These are phyloP conservation scores for Tuber melanosporum DNA, from an alignment of 495 filamentous ascomycete genomes.

Conservation along the genomic window DNA sequence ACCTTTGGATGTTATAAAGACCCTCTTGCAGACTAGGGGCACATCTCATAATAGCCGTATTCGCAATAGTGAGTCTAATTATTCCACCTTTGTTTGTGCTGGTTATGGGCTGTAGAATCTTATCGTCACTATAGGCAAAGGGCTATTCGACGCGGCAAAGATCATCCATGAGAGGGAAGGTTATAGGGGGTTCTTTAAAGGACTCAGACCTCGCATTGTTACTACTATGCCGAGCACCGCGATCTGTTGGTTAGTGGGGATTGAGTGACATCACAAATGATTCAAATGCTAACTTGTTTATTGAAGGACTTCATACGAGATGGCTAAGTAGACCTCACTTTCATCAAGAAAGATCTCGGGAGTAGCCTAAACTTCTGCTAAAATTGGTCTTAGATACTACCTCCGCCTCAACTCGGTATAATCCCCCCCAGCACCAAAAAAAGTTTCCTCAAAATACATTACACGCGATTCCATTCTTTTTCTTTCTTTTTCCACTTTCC, in stretches of 20 bases:
- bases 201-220: constrained; percentile 81
- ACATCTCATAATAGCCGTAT: constrained; percentile 73
- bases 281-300: constrained; percentile 30
- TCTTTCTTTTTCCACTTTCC: not conserved
- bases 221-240: constrained; percentile 98
- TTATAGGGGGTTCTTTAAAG: constrained; percentile 80
- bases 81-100: not conserved
- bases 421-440: not conserved
- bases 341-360: no score
- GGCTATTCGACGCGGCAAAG: constrained; percentile 70
- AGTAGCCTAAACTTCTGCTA: constrained; percentile 5
- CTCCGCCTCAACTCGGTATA: constrained; percentile 32
- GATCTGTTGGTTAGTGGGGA: constrained; percentile 80
- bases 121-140: constrained; percentile 52
- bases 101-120: constrained; percentile 5
- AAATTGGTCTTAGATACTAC: constrained; percentile 29
- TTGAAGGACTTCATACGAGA: constrained; percentile 65
- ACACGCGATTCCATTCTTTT: not conserved
- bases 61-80: constrained; percentile 49
- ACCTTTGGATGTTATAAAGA: constrained; percentile 96
- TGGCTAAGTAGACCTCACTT: constrained; percentile 53
- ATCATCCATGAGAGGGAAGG: constrained; percentile 83
- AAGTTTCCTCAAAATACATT: not conserved
- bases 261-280: not conserved
- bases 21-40: constrained; percentile 86